Conservation (phyloP, 306 rosid species). For the cucumber (Cucumis sativus) region Cucumber_9930_V3 NC_026660.2:24895001-24895500, state of each 20-base stretch:
- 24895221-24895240: background rate
- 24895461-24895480: background rate
- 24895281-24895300: background rate
- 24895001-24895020: background rate
- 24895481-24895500: background rate
- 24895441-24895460: background rate
- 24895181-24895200: background rate
- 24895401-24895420: background rate
- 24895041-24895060: background rate
- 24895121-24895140: slow-evolving; percentile 6
- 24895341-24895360: background rate
- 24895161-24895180: slow-evolving; percentile 7
- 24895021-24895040: background rate
- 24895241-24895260: background rate
- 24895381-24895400: background rate
- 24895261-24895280: background rate
- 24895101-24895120: background rate
- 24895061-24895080: background rate
- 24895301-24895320: background rate
- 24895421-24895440: background rate
- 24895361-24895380: background rate
- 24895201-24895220: background rate
- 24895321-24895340: background rate
- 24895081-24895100: background rate
- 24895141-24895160: background rate